Evolutionary conservation across 306 rosid genomes (phyloP).

Genomic region (Cucurbita ficifolia): DNA sequence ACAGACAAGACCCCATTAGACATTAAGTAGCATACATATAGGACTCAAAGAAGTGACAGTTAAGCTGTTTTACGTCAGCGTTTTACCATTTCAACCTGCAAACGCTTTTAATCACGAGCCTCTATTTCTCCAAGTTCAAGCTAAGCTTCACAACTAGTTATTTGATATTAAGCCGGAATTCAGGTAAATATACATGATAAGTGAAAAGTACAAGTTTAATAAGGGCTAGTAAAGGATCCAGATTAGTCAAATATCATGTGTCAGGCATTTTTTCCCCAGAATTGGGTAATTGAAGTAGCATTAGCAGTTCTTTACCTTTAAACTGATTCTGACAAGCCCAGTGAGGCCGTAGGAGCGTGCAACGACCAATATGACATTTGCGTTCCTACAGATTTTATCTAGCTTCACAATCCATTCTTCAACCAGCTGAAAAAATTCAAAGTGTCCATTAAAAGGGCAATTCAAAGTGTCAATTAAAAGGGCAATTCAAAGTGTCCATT

Average conservation of each 20-base stretch:
- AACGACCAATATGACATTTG: slow-evolving; percentile 59
- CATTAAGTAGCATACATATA: background rate
- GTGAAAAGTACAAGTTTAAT: background rate
- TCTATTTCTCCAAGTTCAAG: slow-evolving; percentile 6
- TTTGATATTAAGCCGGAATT: background rate
- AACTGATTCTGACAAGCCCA: slow-evolving; percentile 83
- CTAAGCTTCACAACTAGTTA: background rate
- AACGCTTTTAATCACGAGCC: background rate
- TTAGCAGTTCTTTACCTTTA: slow-evolving; percentile 40
- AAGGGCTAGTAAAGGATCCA: background rate
- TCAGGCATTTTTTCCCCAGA: background rate
- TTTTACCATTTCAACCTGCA: slow-evolving; percentile 3
- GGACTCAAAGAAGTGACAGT: background rate
- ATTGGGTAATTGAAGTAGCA: background rate
- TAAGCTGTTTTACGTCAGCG: slow-evolving; percentile 1
- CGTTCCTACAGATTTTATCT: slow-evolving; percentile 71
- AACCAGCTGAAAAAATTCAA: slow-evolving; percentile 44
- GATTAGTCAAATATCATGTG: background rate
- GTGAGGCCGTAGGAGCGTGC: slow-evolving; percentile 97
- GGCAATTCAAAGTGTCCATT: slow-evolving; percentile 12
- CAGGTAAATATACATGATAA: background rate
- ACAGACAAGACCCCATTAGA: background rate
- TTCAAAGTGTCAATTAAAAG: slow-evolving; percentile 15
- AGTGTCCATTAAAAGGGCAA: slow-evolving; percentile 11
- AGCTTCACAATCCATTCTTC: slow-evolving; percentile 85